Evolutionary conservation across 441 rosid genomes (phyloP), one percentile per base, ranked within the genome.

Genomic region (Erodium texanum): DNA sequence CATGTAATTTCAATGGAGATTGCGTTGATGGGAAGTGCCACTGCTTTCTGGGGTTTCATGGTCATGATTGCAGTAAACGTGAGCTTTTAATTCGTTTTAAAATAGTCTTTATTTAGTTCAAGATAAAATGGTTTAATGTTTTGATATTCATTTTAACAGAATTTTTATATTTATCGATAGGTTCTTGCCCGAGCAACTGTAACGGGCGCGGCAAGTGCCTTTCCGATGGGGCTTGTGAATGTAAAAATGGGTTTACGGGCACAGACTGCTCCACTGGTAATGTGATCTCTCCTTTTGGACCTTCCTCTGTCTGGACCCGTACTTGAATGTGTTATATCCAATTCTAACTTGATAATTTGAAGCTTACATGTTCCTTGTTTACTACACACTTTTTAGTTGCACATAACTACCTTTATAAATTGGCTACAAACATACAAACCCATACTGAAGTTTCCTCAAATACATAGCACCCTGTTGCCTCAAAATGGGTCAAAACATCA

Each of bases 1-100:
- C 92, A 24, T 94, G 99, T 74, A 80, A 82, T 75, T 86, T 87
- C 50, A 89, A 92, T 74, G 99, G 99, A 74, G 97, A 94, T 68
- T 94, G 99, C 74, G 73, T 92, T 72, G 85, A 85, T 74, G 97
- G 98, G 73, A 85, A 71, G 75, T 92, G 99, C 50, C 87, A 64
- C 56, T 95, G 99, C 79, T 89, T 94, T 79, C 80, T 92, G 23
- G 99, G 99, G 48, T 90, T 87, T 85, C 89, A 82, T 68, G 97
- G 99, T 66, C 88, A 74, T 71, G 99, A 90, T 82, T 95, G 99
- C 73, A 83, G 86, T 71, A 75, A 81, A 80, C 86, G 99, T 95
- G 80, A 85, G 98, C 74, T 24, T 66, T 56, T 29, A 23, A 20
- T 62, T 71, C 62, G 58, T 64, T 74, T 48, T 29, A n/a, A 32